These are phyloP conservation scores for Erucastrum elatum DNA, from an alignment of 345 rosid species.

Conservation along the genomic window DNA sequence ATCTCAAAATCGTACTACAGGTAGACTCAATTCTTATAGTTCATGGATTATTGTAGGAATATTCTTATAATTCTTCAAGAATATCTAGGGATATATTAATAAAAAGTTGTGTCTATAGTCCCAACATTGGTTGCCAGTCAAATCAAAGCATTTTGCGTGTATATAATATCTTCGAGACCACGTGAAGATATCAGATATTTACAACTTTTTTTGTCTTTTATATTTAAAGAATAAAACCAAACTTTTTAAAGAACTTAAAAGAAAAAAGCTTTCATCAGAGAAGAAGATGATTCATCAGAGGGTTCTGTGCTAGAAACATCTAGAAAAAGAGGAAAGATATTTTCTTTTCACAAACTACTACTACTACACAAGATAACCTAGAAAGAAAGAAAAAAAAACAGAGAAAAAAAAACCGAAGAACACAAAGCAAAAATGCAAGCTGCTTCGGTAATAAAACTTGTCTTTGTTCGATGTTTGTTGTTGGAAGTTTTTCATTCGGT, in stretches of 20 bases:
- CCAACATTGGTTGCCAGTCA: constrained; percentile 18
- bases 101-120: background rate
- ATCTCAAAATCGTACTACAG: background rate
- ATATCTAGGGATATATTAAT: background rate
- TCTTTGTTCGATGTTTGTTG: constrained; percentile 1
- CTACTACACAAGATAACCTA: background rate
- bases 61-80: background rate
- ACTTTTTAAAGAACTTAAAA: constrained; percentile 1
- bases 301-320: constrained; percentile 27
- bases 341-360: background rate
- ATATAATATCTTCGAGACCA: constrained; percentile 32
- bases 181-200: constrained; percentile 34
- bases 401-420: background rate
- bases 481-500: constrained; percentile 22
- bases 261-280: constrained; percentile 3
- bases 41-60: background rate
- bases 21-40: background rate
- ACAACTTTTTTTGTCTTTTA: background rate
- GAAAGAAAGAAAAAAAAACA: background rate
- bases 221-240: constrained; percentile 9
- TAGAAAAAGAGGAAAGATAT: background rate
- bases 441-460: constrained; percentile 36
- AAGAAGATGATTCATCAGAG: constrained; percentile 29
- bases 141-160: constrained; percentile 11
- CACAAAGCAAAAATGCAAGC: constrained; percentile 49